A percentile compares a stretch with the other conserved stretches of the same genome.
These are phyloP conservation scores for Coccomyxa sp. DNA, from an alignment of 139 green algal species.

Conservation along the genomic window DNA sequence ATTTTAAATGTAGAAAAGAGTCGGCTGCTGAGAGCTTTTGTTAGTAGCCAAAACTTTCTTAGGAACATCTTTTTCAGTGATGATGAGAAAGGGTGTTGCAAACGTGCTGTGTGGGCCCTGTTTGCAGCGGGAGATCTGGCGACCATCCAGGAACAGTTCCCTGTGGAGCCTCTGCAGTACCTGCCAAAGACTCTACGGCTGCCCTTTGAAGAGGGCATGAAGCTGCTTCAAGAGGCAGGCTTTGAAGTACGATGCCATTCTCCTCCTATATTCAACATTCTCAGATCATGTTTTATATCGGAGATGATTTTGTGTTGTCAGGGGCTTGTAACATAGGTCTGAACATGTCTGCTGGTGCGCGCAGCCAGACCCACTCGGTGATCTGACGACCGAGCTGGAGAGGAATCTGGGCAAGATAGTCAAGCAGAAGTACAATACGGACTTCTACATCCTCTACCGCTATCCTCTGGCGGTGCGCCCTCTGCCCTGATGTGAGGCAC, in stretches of 20 bases:
- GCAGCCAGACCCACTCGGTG: constrained; percentile 78
- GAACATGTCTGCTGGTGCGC: background rate
- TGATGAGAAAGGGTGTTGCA: background rate
- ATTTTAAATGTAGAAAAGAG: background rate
- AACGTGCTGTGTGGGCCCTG: background rate
- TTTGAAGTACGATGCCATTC: constrained; percentile 26
- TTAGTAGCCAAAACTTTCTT: background rate
- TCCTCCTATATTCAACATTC: background rate
- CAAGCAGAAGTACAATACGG: constrained; percentile 90
- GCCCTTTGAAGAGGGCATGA: constrained; percentile 88
- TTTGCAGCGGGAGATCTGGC: constrained; percentile 56
- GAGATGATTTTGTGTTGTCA: background rate
- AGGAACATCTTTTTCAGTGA: background rate
- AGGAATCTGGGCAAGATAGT: constrained; percentile 83
- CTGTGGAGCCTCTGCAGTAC: constrained; percentile 82
- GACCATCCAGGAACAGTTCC: constrained; percentile 83
- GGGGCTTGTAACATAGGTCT: too few species aligned
- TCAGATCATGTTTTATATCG: background rate
- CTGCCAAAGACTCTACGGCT: constrained; percentile 72
- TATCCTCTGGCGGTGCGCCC: constrained; percentile 58
- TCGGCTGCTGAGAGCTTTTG: background rate
- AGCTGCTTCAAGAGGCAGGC: constrained; percentile 82
- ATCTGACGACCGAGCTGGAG: constrained; percentile 94
- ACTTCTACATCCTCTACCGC: constrained; percentile 97
- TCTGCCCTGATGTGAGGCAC: background rate